Evolutionary conservation across 805 yeast genomes (phyloP), one percentile per base, ranked within the genome.

Genomic region (Candida arabinofermentans): DNA sequence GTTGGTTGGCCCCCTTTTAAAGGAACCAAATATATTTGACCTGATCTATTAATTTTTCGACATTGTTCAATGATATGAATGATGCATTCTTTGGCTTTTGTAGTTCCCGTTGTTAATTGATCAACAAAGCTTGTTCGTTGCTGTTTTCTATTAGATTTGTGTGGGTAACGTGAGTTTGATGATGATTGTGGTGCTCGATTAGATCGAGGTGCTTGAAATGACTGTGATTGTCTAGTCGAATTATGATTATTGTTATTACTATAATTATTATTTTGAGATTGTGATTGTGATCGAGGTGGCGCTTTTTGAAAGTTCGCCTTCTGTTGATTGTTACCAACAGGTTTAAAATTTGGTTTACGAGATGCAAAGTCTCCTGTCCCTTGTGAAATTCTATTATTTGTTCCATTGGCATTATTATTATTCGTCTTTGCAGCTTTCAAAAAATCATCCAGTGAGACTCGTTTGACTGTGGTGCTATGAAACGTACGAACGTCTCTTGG

Each of bases 41-140:
- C 60, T 10, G 42, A 42, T 1, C 37, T 17, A 31, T 49, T 53
- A 5, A 49, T 48, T 12, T 37, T 41, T 13, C 43, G 32, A 2
- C 52, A 49, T 30, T 51, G 45, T 5, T 41, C 27, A 1, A 57
- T 37, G 6, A 59, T 46, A 9, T 52, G 40, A 29, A 50, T 49
- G 3, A 58, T 46, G 16, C 65, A 59, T n/a, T 51, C 57, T 33
- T 44, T 48, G 36, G 61, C 64, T 24, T 56, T 47, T 12, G 50
- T 46, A 8, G 61, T 53, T 8, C 66, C 66, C 2, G 46, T 52
- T 12, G 32, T 42, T 9, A 50, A 45, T 37, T 43, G 26, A 13
- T 44, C 41, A 8, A 22, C 13, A n/a, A 33, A 21, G n/a, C 23
- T 19, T 8, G 35, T n/a, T 33, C 18, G 10, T 21, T 33, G 35